Evolutionary conservation across 2,329 filamentous ascomycete species (phyloP).

Genomic region (Fusarium sp.): DNA sequence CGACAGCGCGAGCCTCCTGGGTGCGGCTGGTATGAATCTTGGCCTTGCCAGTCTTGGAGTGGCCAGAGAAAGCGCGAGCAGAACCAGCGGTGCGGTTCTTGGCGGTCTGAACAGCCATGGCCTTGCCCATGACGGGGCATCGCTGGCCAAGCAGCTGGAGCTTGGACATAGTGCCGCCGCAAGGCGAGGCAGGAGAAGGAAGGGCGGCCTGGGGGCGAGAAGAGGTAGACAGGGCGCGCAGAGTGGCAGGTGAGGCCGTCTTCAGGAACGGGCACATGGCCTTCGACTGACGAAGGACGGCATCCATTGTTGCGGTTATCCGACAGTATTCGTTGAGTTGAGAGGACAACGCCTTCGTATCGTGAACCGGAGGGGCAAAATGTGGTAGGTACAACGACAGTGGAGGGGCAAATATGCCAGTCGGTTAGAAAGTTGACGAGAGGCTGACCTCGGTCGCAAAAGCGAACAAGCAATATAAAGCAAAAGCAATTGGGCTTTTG

Average conservation of each 20-base stretch:
- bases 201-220: conserved; percentile 69
- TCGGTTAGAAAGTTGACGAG: conserved; percentile 31
- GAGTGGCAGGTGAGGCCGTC: conserved; percentile 90
- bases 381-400: conserved; percentile 10
- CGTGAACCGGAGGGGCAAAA: conserved; percentile 39
- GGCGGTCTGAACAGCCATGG: conserved; percentile 86
- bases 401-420: conserved; percentile 39
- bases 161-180: conserved; percentile 96
- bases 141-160: conserved; percentile 93
- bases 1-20: conserved; percentile 84
- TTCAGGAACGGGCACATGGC: conserved; percentile 98
- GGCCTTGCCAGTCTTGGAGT: conserved; percentile 73
- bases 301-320: conserved; percentile 78
- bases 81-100: conserved; percentile 66
- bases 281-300: conserved; percentile 94
- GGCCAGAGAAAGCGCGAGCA: conserved; percentile 66
- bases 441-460: conserved; percentile 33
- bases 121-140: conserved; percentile 99
- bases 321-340: conserved; percentile 13
- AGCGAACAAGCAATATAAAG: conserved; percentile 34
- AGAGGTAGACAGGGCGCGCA: conserved; percentile 88
- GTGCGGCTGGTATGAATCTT: conserved; percentile 85
- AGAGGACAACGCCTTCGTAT: conserved; percentile 21
- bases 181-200: conserved; percentile 68
- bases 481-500: conserved; percentile 35